Percentiles rank a stretch among this genome's conserved stretches.
Conservation (phyloP, 2,329 filamentous ascomycete genomes). For the Aspergillus costaricaensis region DNA sequence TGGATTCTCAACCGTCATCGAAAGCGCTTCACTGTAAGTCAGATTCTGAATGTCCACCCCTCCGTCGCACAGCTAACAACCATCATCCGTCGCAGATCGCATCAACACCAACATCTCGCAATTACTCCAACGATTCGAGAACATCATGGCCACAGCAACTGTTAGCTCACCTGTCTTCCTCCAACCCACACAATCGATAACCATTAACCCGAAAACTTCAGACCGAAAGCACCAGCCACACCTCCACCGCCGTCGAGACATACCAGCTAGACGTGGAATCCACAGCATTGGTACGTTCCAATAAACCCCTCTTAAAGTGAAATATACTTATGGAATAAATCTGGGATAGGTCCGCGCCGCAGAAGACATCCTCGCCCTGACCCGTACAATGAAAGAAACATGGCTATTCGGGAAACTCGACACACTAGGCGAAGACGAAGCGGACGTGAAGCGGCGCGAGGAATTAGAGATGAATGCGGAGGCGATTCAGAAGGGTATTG, state of each 20-base stretch:
- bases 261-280: constrained; percentile 62
- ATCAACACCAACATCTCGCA: constrained; percentile 49
- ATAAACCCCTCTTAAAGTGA: no score
- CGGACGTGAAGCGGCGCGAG: constrained; percentile 44
- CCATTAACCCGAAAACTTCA: constrained; percentile 23
- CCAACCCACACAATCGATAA: no score
- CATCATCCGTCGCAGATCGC: constrained; percentile 36
- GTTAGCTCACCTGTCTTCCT: constrained; percentile 33
- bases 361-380: constrained; percentile 63
- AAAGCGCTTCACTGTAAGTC: constrained; percentile 22
- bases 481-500: constrained; percentile 50
- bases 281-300: constrained; percentile 53
- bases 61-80: neutral
- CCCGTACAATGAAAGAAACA: constrained; percentile 64
- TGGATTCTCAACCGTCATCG: constrained; percentile 35
- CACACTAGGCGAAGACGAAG: constrained; percentile 52
- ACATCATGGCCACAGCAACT: constrained; percentile 56
- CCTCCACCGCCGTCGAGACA: constrained; percentile 58
- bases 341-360: constrained; percentile 56
- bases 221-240: constrained; percentile 55
- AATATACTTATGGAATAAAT: no score
- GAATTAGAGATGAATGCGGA: constrained; percentile 51
- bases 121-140: constrained; percentile 57
- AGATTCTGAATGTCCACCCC: no score
- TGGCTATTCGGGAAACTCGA: constrained; percentile 68